These are phyloP conservation scores for Halenospora varia DNA, from an alignment of 495 filamentous ascomycete genomes.

Conservation along the genomic window DNA sequence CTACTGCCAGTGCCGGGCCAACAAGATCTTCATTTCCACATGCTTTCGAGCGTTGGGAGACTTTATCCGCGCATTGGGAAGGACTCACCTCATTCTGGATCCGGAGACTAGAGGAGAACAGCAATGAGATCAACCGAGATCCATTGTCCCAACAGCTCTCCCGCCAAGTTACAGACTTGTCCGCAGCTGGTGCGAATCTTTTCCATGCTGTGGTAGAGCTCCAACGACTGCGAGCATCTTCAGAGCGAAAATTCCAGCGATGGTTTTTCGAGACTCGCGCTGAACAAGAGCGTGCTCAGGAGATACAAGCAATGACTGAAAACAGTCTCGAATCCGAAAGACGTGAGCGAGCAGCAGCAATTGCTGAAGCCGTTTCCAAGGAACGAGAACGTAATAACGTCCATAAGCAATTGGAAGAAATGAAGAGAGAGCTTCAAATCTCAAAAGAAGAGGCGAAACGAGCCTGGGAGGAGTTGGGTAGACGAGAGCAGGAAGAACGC, in stretches of 20 bases:
- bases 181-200: slow-evolving; percentile 91
- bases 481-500: slow-evolving; percentile 92
- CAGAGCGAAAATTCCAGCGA: slow-evolving; percentile 94
- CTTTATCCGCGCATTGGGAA: slow-evolving; percentile 95
- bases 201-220: slow-evolving; percentile 98
- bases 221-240: slow-evolving; percentile 91
- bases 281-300: slow-evolving; percentile 80
- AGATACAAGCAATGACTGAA: slow-evolving; percentile 79
- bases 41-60: slow-evolving; percentile 97
- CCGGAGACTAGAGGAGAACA: slow-evolving; percentile 82
- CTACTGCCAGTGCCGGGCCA: neutral
- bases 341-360: slow-evolving; percentile 59
- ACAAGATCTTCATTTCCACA: slow-evolving; percentile 72
- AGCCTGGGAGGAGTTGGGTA: slow-evolving; percentile 95
- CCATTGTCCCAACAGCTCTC: slow-evolving; percentile 84
- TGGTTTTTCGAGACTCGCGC: slow-evolving; percentile 96
- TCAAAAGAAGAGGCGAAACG: slow-evolving; percentile 94
- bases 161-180: slow-evolving; percentile 91
- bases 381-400: slow-evolving; percentile 56
- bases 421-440: slow-evolving; percentile 86
- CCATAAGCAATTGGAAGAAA: slow-evolving; percentile 75
- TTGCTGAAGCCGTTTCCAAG: slow-evolving; percentile 56
- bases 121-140: slow-evolving; percentile 74
- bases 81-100: slow-evolving; percentile 97
- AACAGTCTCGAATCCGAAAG: slow-evolving; percentile 68